Percentiles rank a stretch among this genome's conserved stretches.
Conservation (phyloP, 1,284 basidiomycete genomes). For the Entoloma clypeatum region DNA sequence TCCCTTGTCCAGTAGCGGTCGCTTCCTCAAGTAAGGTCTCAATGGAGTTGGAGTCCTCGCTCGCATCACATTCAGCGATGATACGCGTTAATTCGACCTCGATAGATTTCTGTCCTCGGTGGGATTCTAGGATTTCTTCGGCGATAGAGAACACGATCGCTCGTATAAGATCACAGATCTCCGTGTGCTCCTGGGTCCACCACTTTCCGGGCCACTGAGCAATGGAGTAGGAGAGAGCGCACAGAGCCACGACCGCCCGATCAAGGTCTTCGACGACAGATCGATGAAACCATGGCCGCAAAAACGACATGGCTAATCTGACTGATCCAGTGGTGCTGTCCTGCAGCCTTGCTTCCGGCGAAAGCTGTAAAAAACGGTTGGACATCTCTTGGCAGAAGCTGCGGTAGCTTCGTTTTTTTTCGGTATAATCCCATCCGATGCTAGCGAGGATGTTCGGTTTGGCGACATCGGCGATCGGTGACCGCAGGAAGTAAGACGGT, state of each 20-base stretch:
- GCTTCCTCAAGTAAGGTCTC: conserved; percentile 13
- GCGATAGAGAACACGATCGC: conserved; percentile 55
- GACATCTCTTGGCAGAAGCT: conserved; percentile 69
- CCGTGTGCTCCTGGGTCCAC: conserved; percentile 59
- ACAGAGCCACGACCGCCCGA: conserved; percentile 43
- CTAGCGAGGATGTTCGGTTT: conserved; percentile 39
- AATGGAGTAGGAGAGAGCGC: conserved; percentile 53
- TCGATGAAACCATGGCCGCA: conserved; percentile 64
- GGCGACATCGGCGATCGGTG: conserved; percentile 28
- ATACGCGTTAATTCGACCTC: conserved; percentile 36
- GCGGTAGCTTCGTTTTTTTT: conserved; percentile 57
- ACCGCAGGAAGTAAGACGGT: conserved; percentile 63
- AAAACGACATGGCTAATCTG: conserved; percentile 57
- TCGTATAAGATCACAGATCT: conserved; percentile 54
- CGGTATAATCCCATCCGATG: conserved; percentile 58
- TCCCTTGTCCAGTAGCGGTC: conserved; percentile 15
- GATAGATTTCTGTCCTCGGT: conserved; percentile 11
- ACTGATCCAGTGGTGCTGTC: conserved; percentile 66
- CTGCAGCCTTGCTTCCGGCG: conserved; percentile 50
- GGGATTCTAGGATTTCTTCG: conserved; percentile 46
- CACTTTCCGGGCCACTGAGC: conserved; percentile 66
- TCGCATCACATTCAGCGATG: conserved; percentile 40
- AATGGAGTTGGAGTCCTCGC: conserved; percentile 23
- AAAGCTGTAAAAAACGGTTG: conserved; percentile 52
- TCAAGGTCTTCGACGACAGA: conserved; percentile 47